Base-by-base conservation (phyloP, 2,329 filamentous ascomycete species). In the Onygenales sp. region DNA sequence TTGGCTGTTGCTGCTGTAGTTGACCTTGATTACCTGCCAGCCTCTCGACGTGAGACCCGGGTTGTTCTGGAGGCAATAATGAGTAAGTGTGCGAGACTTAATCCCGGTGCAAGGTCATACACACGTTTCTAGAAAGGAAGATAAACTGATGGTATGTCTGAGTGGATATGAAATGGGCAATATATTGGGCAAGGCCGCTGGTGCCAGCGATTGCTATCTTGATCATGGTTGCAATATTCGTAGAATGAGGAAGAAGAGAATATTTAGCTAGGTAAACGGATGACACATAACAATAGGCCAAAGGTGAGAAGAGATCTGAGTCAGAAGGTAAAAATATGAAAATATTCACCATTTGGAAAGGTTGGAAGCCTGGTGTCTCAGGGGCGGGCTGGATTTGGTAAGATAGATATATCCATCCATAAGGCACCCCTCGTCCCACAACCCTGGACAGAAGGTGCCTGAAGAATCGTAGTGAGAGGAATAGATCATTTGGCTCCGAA, bases 21-120 rank as follows among this genome's bases (percentile, higher is more conserved):
- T 76, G n/a, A 89, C 83, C 42, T 81, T 73, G 53, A 82, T 74
- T 46, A 88, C 81, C 66, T 89, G 85, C 60, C 85, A 84, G 7
- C 68, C 71, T 57, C 64, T 67, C 9, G 62, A 62, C 35, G 61
- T 60, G 14, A 75, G 60, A 39, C 62, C 63, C 46, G 69, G 69
- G 60, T 66, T 71, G 14, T 64, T 59, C 70, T 73, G 52, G 43
- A 50, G 10, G 47, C 50, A 11, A 51, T 35, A 54, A 43, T 54
- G 35, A 52, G 42, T 48, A 41, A 60, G 41, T 55, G 51, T 44
- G 31, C 35, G 43, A 47, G 33, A n/a, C 39, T 14, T 31, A 47
- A 48, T 17, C 17, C 17, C 49, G 42, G 7, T 17, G 7, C 14
- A 11, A 39, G 33, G 21, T 17, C 27, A 21, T 13, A 70, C 76